Conservation (phyloP, 2,329 filamentous ascomycete species). For the Sarocladium strictum region DNA sequence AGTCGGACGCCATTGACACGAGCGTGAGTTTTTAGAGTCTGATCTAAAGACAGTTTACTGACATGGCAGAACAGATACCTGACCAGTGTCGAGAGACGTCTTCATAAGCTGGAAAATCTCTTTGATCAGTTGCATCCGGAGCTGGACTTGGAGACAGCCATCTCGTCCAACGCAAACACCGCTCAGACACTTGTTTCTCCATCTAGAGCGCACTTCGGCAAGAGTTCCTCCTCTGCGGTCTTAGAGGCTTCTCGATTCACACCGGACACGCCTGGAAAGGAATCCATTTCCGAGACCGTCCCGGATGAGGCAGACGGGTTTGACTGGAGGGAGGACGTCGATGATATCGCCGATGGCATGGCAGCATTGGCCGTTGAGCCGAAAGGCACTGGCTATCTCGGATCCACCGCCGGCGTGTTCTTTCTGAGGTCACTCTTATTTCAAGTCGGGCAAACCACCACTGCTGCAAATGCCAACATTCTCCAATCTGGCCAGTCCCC, state of each 20-base stretch:
- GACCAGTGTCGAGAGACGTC: constrained; percentile 17
- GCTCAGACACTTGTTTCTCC: not conserved
- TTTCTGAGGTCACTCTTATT: constrained; percentile 23
- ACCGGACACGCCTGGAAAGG: not conserved
- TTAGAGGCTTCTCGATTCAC: not conserved
- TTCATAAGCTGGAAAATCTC: constrained; percentile 16
- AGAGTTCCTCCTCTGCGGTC: not conserved
- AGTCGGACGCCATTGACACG: constrained; percentile 20
- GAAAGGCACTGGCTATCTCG: constrained; percentile 27
- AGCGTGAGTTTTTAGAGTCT: constrained; percentile 13
- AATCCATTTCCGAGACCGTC: constrained; percentile 21
- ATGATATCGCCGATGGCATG: constrained; percentile 28
- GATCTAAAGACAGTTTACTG: not conserved
- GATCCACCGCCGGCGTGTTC: constrained; percentile 24
- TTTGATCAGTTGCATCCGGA: constrained; percentile 17
- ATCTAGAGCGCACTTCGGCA: not conserved
- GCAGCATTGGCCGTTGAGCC: constrained; percentile 29
- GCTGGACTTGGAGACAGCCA: constrained; percentile 18
- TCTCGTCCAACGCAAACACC: constrained; percentile 10
- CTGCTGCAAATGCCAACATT: not conserved
- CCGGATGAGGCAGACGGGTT: constrained; percentile 24
- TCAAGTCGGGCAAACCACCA: constrained; percentile 17
- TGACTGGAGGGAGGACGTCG: constrained; percentile 26
- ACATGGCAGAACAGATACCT: constrained; percentile 15
- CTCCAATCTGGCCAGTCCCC: constrained; percentile 1